These are phyloP conservation scores for Aspergillus conjunctus DNA, from an alignment of 495 filamentous ascomycete genomes.

Conservation along the genomic window DNA sequence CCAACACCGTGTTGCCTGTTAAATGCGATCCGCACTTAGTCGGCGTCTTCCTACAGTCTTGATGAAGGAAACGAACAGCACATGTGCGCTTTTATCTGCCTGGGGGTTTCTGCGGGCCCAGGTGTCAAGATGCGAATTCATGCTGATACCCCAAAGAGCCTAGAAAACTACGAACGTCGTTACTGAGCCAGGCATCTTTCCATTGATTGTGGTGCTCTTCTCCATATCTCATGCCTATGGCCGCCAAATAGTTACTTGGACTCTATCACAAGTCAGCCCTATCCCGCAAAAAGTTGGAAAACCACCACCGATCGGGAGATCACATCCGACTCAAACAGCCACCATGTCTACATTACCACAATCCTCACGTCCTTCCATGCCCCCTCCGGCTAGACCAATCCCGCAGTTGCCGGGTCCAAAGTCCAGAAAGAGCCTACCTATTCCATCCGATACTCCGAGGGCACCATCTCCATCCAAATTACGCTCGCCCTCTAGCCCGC, in stretches of 20 bases:
- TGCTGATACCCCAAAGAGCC: background rate
- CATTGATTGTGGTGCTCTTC: background rate
- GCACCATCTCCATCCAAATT: slow-evolving; percentile 55
- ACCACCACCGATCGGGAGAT: background rate
- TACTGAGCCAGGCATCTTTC: background rate
- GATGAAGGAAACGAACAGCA: too few species aligned
- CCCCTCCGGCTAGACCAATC: slow-evolving; percentile 64
- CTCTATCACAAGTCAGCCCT: background rate
- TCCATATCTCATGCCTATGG: slow-evolving; percentile 11
- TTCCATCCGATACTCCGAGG: slow-evolving; percentile 46
- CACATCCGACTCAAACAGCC: background rate
- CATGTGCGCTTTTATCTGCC: too few species aligned
- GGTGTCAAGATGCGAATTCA: too few species aligned
- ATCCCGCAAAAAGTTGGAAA: background rate
- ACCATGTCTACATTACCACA: slow-evolving; percentile 61
- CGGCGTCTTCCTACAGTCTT: too few species aligned
- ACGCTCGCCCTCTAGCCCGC: slow-evolving; percentile 64
- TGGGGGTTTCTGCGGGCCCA: too few species aligned
- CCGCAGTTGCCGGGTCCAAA: slow-evolving; percentile 73
- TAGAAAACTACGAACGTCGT: background rate
- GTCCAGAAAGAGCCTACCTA: slow-evolving; percentile 64
- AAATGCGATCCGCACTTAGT: too few species aligned
- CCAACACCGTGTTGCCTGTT: too few species aligned
- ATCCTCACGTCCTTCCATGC: slow-evolving; percentile 61
- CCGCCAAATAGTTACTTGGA: background rate